A percentile compares a stretch with the other conserved stretches of the same genome.
Conservation (phyloP, 305 asterid genomes). For the Fraxinus platypoda region DNA sequence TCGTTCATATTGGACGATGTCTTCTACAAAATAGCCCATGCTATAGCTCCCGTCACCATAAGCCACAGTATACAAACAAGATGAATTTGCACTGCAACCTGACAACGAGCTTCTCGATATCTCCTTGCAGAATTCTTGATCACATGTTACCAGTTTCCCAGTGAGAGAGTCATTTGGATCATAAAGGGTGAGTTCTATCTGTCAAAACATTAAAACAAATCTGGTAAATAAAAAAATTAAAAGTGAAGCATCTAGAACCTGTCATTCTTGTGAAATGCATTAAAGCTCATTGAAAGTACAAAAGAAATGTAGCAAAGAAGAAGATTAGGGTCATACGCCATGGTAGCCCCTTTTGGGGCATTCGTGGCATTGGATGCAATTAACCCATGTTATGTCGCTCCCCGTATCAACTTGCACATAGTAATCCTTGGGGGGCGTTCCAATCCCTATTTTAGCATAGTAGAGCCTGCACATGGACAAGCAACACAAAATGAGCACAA, state of each 20-base stretch:
- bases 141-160: constrained; percentile 63
- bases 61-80: constrained; percentile 81
- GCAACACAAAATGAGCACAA: constrained; percentile 25
- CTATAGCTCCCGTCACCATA: constrained; percentile 95
- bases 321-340: constrained; percentile 61
- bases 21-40: constrained; percentile 95
- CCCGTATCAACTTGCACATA: constrained; percentile 99
- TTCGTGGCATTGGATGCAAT: constrained; percentile 81
- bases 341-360: constrained; percentile 91
- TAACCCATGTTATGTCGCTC: constrained; percentile 95
- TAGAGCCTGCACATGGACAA: constrained; percentile 68
- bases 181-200: constrained; percentile 89
- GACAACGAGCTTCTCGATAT: constrained; percentile 50
- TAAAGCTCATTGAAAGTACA: constrained; percentile 14
- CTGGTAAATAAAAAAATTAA: constrained; percentile 16
- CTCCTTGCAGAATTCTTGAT: constrained; percentile 62
- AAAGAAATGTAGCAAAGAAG: constrained; percentile 17
- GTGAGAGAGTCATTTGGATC: constrained; percentile 72
- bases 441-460: constrained; percentile 93
- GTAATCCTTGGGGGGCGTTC: constrained; percentile 89
- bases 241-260: constrained; percentile 20
- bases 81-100: constrained; percentile 64
- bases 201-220: constrained; percentile 31
- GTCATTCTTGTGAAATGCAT: constrained; percentile 13
- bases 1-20: constrained; percentile 77